These are phyloP conservation scores for Leishmania major DNA, from an alignment of 208 protist species.

Conservation along the genomic window DNA sequence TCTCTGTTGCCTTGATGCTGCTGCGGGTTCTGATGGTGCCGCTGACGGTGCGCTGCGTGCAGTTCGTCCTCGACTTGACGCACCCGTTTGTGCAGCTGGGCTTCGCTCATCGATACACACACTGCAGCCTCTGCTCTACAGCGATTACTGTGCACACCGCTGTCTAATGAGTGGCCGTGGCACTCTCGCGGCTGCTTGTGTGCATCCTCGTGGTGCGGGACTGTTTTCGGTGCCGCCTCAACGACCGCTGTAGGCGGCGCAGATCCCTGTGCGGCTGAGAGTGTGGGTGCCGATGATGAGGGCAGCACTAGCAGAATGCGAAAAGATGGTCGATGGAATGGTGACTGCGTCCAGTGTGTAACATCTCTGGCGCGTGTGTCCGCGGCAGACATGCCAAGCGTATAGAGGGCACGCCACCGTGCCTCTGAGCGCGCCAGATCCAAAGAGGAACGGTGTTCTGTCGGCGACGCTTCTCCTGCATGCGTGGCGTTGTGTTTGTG, in stretches of 20 bases:
- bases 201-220: background rate
- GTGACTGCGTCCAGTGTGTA: constrained; percentile 4
- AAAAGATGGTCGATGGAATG: constrained; percentile 1
- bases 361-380: constrained; percentile 4
- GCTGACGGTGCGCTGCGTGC: no score
- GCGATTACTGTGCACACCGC: background rate
- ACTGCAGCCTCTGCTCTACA: background rate
- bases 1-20: no score
- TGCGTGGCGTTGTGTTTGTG: no score
- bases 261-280: background rate
- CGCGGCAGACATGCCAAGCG: constrained; percentile 4
- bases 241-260: background rate
- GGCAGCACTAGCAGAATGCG: constrained; percentile 1
- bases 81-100: background rate
- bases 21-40: no score
- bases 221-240: background rate
- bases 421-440: background rate
- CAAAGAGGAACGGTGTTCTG: background rate
- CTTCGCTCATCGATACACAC: background rate
- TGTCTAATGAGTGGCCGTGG: background rate
- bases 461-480: background rate
- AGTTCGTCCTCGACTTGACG: constrained; percentile 12
- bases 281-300: background rate
- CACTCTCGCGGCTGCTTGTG: background rate
- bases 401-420: background rate